Evolutionary conservation across 495 filamentous ascomycete species (phyloP).

Genomic region (Aspergillus asperescens): DNA sequence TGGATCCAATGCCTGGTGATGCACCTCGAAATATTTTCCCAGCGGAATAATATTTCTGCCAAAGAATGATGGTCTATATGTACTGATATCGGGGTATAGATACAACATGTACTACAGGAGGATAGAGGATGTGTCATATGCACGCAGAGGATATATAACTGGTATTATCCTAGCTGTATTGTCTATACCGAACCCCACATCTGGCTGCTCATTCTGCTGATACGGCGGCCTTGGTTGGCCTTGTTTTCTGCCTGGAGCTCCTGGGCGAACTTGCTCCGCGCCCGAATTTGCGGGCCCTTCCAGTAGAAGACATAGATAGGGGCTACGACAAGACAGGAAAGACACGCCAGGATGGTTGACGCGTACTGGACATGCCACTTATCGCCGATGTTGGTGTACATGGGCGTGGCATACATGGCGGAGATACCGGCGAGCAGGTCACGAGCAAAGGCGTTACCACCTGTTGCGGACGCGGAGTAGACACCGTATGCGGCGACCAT

Average conservation of each 20-base stretch:
- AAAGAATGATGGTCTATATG: too few species aligned
- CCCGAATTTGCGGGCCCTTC: slow-evolving; percentile 43
- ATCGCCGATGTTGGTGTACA: slow-evolving; percentile 37
- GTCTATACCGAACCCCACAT: neutral
- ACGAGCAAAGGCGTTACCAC: slow-evolving; percentile 53
- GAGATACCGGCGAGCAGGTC: slow-evolving; percentile 44
- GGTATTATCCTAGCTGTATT: too few species aligned
- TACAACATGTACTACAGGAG: too few species aligned
- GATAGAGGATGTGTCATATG: too few species aligned
- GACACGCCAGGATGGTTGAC: slow-evolving; percentile 38
- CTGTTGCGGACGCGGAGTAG: slow-evolving; percentile 70
- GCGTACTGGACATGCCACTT: slow-evolving; percentile 41
- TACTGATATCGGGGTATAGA: too few species aligned
- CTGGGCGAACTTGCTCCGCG: slow-evolving; percentile 43
- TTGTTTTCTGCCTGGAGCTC: slow-evolving; percentile 24
- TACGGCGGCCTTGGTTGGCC: slow-evolving; percentile 26
- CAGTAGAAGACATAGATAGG: slow-evolving; percentile 50
- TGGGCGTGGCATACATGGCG: slow-evolving; percentile 40
- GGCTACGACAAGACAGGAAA: slow-evolving; percentile 40
- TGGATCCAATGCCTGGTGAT: too few species aligned
- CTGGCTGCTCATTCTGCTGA: slow-evolving; percentile 13
- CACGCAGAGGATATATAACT: too few species aligned
- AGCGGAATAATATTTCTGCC: too few species aligned
- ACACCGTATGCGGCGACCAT: slow-evolving; percentile 73
- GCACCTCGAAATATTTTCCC: too few species aligned